Percentiles rank a stretch among this genome's conserved stretches.
Conservation (phyloP, 2,329 filamentous ascomycete genomes). For the Cladorrhinum sp. region DNA sequence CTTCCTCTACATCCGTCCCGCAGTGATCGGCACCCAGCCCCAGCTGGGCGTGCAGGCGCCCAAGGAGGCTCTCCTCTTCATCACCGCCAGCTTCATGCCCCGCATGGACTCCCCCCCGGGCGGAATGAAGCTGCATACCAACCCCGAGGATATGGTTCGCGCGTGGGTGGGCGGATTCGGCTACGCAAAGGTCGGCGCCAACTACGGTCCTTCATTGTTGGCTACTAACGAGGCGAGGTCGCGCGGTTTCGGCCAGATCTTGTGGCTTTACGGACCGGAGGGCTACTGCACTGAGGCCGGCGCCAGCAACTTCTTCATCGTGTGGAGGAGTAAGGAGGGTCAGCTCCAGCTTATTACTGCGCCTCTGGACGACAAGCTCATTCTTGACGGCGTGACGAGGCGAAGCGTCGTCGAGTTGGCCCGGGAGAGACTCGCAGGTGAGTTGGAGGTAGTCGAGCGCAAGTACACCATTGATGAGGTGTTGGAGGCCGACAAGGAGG, state of each 20-base stretch:
- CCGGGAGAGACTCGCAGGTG: slow-evolving; percentile 55
- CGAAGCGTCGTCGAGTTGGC: slow-evolving; percentile 74
- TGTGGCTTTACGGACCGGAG: slow-evolving; percentile 86
- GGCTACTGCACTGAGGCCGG: slow-evolving; percentile 85
- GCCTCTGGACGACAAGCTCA: slow-evolving; percentile 76
- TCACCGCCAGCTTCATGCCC: slow-evolving; percentile 67
- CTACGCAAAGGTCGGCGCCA: slow-evolving; percentile 87
- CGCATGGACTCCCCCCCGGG: slow-evolving; percentile 49
- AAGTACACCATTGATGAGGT: slow-evolving; percentile 81
- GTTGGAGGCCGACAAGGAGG: slow-evolving; percentile 67
- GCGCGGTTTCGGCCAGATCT: slow-evolving; percentile 79
- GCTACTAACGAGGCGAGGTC: slow-evolving; percentile 72
- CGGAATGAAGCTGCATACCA: slow-evolving; percentile 74
- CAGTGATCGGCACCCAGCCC: slow-evolving; percentile 77
- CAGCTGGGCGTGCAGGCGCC: slow-evolving; percentile 80
- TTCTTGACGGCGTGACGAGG: slow-evolving; percentile 85
- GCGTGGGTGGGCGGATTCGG: slow-evolving; percentile 94
- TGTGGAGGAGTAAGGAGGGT: slow-evolving; percentile 67
- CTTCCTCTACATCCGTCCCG: slow-evolving; percentile 83
- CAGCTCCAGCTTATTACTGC: slow-evolving; percentile 75
- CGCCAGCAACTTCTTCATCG: slow-evolving; percentile 86
- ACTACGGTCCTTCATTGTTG: slow-evolving; percentile 82
- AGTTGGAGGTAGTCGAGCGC: slow-evolving; percentile 73
- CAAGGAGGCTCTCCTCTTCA: slow-evolving; percentile 81
- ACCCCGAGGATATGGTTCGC: slow-evolving; percentile 76